Evolutionary conservation across 2,329 filamentous ascomycete genomes (phyloP).

Genomic region (Fusarium sp.): DNA sequence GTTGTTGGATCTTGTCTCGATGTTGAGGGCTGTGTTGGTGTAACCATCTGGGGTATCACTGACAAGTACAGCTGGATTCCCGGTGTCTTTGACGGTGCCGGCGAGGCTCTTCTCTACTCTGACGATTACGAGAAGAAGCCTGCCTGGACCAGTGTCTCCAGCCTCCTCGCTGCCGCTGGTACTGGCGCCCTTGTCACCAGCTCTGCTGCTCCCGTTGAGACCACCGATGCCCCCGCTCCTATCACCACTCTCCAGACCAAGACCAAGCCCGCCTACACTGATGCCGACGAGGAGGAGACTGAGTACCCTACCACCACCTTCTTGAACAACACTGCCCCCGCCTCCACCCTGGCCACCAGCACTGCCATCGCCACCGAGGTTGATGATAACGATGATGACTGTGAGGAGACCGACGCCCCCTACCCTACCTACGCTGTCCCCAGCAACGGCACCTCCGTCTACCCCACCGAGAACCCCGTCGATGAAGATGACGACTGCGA

Average conservation of each 20-base stretch:
- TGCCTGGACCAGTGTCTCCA: conserved; percentile 56
- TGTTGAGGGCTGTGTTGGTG: conserved; percentile 56
- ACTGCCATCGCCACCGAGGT: conserved; percentile 34
- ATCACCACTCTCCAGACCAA: conserved; percentile 18
- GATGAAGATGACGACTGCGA: conserved; percentile 16
- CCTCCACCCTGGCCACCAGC: conserved; percentile 33
- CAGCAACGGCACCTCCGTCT: conserved; percentile 30
- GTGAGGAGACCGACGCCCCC: conserved; percentile 14
- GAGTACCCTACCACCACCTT: conserved; percentile 18
- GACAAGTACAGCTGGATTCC: conserved; percentile 58
- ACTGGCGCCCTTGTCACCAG: conserved; percentile 15
- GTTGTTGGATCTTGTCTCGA: conserved; percentile 56
- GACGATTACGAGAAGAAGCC: conserved; percentile 55
- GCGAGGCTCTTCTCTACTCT: conserved; percentile 57
- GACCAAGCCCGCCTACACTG: conserved; percentile 23
- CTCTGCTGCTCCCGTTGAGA: conserved; percentile 10
- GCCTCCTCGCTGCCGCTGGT: conserved; percentile 50
- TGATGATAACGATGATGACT: conserved; percentile 34
- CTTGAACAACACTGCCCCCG: conserved; percentile 29
- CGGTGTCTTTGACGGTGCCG: conserved; percentile 54
- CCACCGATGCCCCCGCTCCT: conserved; percentile 23
- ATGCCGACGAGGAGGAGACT: conserved; percentile 16
- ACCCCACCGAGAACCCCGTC: conserved; percentile 6
- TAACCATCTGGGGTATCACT: conserved; percentile 60
- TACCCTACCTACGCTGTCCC: conserved; percentile 35